Evolutionary conservation across 1,284 basidiomycete genomes (phyloP), one percentile per base, ranked within the genome.

Genomic region (Ustilago cynodontis): DNA sequence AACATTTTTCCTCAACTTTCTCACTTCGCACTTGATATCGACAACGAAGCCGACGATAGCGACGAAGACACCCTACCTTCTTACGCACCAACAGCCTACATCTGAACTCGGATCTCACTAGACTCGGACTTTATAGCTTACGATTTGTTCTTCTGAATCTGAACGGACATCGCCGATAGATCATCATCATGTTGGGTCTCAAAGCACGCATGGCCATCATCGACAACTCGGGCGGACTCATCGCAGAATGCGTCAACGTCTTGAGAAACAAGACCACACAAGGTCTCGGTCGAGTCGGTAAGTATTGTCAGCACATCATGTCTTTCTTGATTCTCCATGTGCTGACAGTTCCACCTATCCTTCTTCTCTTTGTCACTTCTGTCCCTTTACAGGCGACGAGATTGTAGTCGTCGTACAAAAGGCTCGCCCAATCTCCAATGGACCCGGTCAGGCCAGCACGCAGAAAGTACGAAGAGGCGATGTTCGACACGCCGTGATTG

Each of bases 211-310:
- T 86, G 83, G 65, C 81, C 93, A 92, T 95, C 81, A 97, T 98
- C 86, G 96, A 98, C 90, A 99, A 99, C 88, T 96, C 96, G n/a
- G 96, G 96, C 64, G 96, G 94, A 2, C 89, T 98, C 73, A 88
- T 97, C 67, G 93, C 96, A 45, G 96, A 98, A 88, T 97, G 95
- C 84, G 94, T 99, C 86, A 98, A 99, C 86, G 92, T 99, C 24
- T 89, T 98, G 69, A 97, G 98, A 87, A 92, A 94, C 87, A 98
- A 98, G 88, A 93, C 87, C 43, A 94, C 88, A 90, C 86, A 86
- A 50, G 94, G 90, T 90, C 93, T 88, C 90, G 97, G 85, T 6
- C 86, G 87, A 26, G 88, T 90, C 60, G 89, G 89, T 89, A 64
- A 71, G 82, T 82, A 35, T 16, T 4, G 28, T n/a, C 10, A 7